Conservation (phyloP, 306 rosid genomes). For the Pterocarpus macrocarpus region DNA sequence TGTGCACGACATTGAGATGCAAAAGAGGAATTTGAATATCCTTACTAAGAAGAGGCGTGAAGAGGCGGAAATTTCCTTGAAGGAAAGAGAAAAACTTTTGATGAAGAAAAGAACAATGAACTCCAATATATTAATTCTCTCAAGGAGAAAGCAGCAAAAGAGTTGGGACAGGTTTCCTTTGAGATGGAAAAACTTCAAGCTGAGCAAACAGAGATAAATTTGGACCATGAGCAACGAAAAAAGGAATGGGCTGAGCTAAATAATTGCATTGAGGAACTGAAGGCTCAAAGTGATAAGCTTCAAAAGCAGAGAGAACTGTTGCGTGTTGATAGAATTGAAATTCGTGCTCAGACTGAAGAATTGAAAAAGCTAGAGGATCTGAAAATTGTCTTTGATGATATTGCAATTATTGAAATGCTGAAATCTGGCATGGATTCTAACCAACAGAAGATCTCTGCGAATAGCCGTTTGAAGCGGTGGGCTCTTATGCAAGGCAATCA, state of each 20-base stretch:
- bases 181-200: conserved; percentile 84
- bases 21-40: conserved; percentile 76
- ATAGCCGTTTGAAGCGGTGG: conserved; percentile 51
- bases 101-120: conserved; percentile 79
- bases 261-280: conserved; percentile 86
- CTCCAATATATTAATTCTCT: conserved; percentile 68
- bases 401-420: conserved; percentile 59
- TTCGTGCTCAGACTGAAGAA: conserved; percentile 74
- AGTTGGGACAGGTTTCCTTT: conserved; percentile 73
- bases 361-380: conserved; percentile 75
- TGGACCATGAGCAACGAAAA: conserved; percentile 86
- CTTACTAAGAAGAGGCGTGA: conserved; percentile 87
- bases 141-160: conserved; percentile 75
- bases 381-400: conserved; percentile 70
- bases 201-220: conserved; percentile 79
- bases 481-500: conserved; percentile 17
- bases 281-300: conserved; percentile 86
- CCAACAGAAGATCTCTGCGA: conserved; percentile 59
- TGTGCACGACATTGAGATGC: conserved; percentile 79
- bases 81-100: conserved; percentile 77
- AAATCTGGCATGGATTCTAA: conserved; percentile 64
- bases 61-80: conserved; percentile 85
- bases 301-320: conserved; percentile 85
- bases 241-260: conserved; percentile 91
- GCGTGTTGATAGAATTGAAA: conserved; percentile 85